Conservation (phyloP, 768 basidiomycete species). For the Fomitopsis pulvina region DNA sequence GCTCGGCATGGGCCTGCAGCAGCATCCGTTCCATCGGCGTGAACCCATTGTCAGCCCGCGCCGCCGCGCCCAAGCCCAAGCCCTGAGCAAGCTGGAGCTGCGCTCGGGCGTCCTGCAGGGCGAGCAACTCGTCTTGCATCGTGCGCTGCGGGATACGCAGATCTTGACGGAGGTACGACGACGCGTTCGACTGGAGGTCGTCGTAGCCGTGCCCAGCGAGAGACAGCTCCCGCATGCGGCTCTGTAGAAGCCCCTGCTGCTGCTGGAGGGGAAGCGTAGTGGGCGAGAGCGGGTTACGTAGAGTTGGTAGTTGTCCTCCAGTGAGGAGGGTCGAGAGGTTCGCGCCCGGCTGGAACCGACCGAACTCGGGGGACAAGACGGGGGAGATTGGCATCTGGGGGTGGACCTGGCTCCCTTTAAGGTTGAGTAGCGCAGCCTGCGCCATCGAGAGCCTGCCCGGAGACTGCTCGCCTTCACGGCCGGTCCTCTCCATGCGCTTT, state of each 20-base stretch:
- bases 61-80: slow-evolving; percentile 6
- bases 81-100: slow-evolving; percentile 16
- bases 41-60: slow-evolving; percentile 46
- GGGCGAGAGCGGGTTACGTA: neutral
- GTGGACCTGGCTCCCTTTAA: slow-evolving; percentile 57
- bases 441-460: slow-evolving; percentile 68
- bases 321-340: neutral
- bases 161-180: neutral
- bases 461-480: slow-evolving; percentile 56
- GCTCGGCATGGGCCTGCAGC: slow-evolving; percentile 43
- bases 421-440: slow-evolving; percentile 69
- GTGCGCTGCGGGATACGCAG: slow-evolving; percentile 4
- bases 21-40: slow-evolving; percentile 66
- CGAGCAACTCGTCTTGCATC: neutral
- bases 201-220: neutral
- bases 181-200: neutral
- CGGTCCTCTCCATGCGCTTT: slow-evolving; percentile 55
- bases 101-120: slow-evolving; percentile 2
- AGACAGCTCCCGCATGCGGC: neutral
- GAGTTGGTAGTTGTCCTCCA: neutral
- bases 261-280: neutral
- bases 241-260: neutral
- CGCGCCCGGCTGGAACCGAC: slow-evolving; percentile 4
- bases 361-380: slow-evolving; percentile 17
- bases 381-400: slow-evolving; percentile 16